These are phyloP conservation scores for Endocladia muricata DNA, from an alignment of 31 red algal species.

Conservation along the genomic window DNA sequence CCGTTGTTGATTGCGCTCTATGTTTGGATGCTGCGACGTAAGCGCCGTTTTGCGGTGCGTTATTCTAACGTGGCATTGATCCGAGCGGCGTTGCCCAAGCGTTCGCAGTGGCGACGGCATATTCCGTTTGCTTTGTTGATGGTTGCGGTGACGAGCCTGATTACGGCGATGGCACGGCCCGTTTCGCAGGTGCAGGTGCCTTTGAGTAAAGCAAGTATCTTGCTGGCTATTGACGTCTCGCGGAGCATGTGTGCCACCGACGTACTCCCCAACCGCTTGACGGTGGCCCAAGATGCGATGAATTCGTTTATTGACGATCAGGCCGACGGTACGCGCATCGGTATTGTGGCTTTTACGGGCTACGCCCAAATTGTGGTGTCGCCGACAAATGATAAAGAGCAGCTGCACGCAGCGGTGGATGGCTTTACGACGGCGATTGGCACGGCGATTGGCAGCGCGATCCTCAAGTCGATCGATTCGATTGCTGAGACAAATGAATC, in stretches of 20 bases:
- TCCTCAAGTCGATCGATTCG: background rate
- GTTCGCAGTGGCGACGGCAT: no score
- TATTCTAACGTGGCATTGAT: no score
- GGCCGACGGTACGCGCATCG: background rate
- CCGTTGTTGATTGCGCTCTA: no score
- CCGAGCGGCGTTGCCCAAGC: no score
- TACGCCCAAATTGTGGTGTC: background rate
- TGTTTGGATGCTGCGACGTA: no score
- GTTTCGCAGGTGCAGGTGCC: background rate
- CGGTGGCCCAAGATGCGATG: background rate
- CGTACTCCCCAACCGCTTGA: background rate
- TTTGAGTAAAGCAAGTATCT: background rate
- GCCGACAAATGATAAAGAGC: background rate
- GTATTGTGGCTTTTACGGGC: background rate
- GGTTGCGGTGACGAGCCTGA: background rate
- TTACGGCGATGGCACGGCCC: background rate
- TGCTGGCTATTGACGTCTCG: background rate
- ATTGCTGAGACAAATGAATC: background rate
- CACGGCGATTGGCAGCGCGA: background rate
- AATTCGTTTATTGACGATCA: background rate
- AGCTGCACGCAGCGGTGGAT: background rate
- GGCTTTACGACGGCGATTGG: background rate
- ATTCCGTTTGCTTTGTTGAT: no score
- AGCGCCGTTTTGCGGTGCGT: no score
- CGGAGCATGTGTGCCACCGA: background rate